Evolutionary conservation across 805 yeast species (phyloP).

Genomic region (Lachancea sp.): DNA sequence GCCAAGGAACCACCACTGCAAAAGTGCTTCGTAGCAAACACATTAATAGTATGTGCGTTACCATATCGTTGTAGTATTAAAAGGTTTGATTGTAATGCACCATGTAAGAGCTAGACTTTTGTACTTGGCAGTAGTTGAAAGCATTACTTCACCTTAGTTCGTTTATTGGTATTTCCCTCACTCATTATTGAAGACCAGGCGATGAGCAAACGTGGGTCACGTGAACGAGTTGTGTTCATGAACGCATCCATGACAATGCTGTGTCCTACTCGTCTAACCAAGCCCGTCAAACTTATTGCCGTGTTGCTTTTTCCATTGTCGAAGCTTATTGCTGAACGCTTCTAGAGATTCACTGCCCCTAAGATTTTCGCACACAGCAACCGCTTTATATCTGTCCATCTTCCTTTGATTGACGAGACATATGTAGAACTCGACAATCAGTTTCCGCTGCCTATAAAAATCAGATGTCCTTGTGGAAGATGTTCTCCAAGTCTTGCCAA

Average conservation of each 20-base stretch:
- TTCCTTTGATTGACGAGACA: conserved; percentile 21
- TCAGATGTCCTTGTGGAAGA: conserved; percentile 10
- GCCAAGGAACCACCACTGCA: conserved; percentile 9
- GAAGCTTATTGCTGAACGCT: conserved; percentile 10
- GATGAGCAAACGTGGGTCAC: not conserved
- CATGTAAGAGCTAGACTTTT: not conserved
- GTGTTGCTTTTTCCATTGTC: conserved; percentile 21
- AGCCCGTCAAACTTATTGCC: conserved; percentile 13
- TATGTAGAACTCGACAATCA: conserved; percentile 29
- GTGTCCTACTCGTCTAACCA: too few species aligned
- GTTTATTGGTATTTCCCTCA: not conserved
- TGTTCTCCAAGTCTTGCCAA: conserved; percentile 27
- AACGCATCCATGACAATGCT: too few species aligned
- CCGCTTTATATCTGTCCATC: conserved; percentile 24
- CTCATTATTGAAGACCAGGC: not conserved
- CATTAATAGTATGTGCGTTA: not conserved
- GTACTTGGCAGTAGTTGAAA: too few species aligned
- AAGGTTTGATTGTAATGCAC: not conserved
- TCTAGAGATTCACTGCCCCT: conserved; percentile 7
- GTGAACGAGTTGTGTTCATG: too few species aligned
- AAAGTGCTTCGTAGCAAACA: not conserved
- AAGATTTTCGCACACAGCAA: conserved; percentile 20
- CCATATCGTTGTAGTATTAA: not conserved
- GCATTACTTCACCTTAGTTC: not conserved
- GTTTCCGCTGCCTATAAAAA: conserved; percentile 25